A percentile compares a stretch with the other conserved stretches of the same genome.
Conservation (phyloP, 2,329 filamentous ascomycete species). For the Monilinia fructigena region DNA sequence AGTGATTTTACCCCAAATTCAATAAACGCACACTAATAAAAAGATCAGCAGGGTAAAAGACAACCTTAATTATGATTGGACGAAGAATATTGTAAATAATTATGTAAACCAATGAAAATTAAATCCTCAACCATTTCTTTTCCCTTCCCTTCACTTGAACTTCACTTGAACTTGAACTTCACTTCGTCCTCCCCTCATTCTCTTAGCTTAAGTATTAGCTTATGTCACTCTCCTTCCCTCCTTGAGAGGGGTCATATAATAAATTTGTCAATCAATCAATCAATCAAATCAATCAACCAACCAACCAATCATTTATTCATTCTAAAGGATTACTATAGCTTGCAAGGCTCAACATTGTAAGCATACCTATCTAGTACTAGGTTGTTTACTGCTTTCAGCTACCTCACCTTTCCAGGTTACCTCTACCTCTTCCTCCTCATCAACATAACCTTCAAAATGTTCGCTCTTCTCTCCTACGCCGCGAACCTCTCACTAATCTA, state of each 20-base stretch:
- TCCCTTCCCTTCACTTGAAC: too few species aligned
- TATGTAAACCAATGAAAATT: conserved; percentile 12
- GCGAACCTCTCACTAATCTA: conserved; percentile 53
- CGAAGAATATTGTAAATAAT: not conserved
- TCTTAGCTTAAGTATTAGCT: conserved; percentile 2
- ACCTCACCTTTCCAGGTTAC: too few species aligned
- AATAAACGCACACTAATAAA: not conserved
- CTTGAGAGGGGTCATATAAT: conserved; percentile 34
- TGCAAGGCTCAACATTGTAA: not conserved
- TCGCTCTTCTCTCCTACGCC: conserved; percentile 39
- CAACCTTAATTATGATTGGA: not conserved
- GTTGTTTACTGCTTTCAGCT: not conserved
- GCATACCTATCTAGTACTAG: too few species aligned
- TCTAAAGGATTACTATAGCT: not conserved
- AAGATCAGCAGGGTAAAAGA: conserved; percentile 9
- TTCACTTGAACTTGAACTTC: not conserved
- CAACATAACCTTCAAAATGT: conserved; percentile 29
- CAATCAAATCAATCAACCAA: too few species aligned
- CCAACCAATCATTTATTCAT: conserved; percentile 2
- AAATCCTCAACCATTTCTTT: conserved; percentile 19
- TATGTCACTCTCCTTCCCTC: conserved; percentile 35
- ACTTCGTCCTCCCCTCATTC: conserved; percentile 16
- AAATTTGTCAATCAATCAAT: too few species aligned
- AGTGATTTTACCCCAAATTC: not conserved
- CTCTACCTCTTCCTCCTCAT: too few species aligned